These are phyloP conservation scores for Murraya koenigii DNA, from an alignment of 345 rosid species.

Conservation along the genomic window DNA sequence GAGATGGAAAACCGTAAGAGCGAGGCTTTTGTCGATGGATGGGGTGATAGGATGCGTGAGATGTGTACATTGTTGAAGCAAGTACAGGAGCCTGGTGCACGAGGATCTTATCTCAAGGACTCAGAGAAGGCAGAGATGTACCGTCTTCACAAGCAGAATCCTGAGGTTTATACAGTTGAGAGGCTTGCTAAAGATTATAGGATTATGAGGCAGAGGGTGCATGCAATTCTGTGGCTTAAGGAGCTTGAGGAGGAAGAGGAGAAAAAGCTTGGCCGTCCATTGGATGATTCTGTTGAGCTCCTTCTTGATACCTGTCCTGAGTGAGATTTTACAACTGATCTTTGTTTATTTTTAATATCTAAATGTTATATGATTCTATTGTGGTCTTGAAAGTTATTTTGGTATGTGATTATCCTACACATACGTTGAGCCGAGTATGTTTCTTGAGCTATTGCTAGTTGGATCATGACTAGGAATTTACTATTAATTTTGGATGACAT, in stretches of 20 bases:
- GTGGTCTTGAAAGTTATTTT: background rate
- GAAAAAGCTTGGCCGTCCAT: constrained; percentile 77
- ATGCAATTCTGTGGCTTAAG: constrained; percentile 93
- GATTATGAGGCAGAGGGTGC: constrained; percentile 96
- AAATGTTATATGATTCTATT: background rate
- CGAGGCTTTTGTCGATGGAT: constrained; percentile 52
- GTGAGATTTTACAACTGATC: constrained; percentile 39
- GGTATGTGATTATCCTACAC: background rate
- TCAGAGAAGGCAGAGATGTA: constrained; percentile 98
- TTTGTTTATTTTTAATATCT: background rate
- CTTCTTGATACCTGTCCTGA: constrained; percentile 88
- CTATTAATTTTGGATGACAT: background rate
- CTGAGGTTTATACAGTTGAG: constrained; percentile 74
- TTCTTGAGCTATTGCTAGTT: background rate
- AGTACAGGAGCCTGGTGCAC: constrained; percentile 81
- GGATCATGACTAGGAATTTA: background rate
- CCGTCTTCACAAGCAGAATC: constrained; percentile 77
- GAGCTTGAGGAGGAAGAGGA: constrained; percentile 90
- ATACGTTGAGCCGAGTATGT: background rate
- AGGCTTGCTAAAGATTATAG: constrained; percentile 88
- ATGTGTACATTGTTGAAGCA: constrained; percentile 62
- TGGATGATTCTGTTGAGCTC: constrained; percentile 85
- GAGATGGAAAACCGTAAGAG: constrained; percentile 44
- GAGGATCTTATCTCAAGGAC: constrained; percentile 88
- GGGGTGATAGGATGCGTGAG: constrained; percentile 55